These are phyloP conservation scores for Fraxinus floribunda DNA, from an alignment of 305 asterid species.

Conservation along the genomic window DNA sequence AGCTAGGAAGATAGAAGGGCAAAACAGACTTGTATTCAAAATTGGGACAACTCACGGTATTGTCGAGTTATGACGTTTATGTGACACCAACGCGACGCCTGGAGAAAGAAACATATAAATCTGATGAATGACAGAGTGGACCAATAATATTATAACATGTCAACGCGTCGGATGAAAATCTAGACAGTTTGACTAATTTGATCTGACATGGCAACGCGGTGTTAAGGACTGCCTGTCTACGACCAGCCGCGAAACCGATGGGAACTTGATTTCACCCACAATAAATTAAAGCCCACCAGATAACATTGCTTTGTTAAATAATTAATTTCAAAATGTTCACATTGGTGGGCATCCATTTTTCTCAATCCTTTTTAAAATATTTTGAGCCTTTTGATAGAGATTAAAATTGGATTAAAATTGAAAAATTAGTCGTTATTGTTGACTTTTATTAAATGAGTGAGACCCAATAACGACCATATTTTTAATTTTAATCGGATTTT, in stretches of 20 bases:
- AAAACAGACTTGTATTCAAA: neutral
- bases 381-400: too few species aligned
- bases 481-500: too few species aligned
- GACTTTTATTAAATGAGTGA: too few species aligned
- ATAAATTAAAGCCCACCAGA: neutral
- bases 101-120: neutral
- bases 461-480: too few species aligned
- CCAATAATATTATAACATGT: neutral
- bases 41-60: constrained; percentile 13
- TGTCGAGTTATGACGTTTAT: constrained; percentile 28
- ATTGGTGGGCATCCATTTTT: too few species aligned
- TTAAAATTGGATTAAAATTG: too few species aligned
- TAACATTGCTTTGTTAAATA: neutral
- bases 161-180: constrained; percentile 22
- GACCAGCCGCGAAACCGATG: neutral
- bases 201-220: constrained; percentile 55
- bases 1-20: neutral
- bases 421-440: too few species aligned
- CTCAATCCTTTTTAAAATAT: too few species aligned
- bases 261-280: neutral
- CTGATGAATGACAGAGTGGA: constrained; percentile 3
- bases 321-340: too few species aligned
- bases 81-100: constrained; percentile 28
- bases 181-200: constrained; percentile 23
- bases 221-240: neutral